Evolutionary conservation across 176 grass and related monocot species (phyloP).

Genomic region (Hyparrhenia diplandra): DNA sequence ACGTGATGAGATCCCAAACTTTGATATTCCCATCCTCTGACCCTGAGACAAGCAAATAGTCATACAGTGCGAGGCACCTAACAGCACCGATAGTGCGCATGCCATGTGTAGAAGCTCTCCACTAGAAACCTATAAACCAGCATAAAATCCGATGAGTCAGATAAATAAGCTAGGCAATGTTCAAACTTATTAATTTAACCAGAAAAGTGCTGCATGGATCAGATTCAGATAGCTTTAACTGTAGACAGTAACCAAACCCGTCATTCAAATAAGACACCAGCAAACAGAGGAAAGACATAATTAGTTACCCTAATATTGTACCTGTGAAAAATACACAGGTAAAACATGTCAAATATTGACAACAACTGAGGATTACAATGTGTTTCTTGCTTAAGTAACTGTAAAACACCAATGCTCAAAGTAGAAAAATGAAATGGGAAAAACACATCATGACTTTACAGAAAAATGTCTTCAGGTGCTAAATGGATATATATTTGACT

Average conservation of each 20-base stretch:
- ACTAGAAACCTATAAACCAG: slow-evolving; percentile 53
- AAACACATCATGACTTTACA: neutral
- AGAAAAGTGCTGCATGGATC: neutral
- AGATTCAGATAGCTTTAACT: neutral
- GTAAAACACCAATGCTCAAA: neutral
- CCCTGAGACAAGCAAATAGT: slow-evolving; percentile 72
- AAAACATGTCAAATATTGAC: neutral
- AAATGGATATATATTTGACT: neutral
- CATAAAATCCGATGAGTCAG: neutral
- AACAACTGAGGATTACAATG: neutral
- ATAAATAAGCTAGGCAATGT: neutral
- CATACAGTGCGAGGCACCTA: slow-evolving; percentile 68
- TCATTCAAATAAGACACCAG: neutral
- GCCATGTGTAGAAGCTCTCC: slow-evolving; percentile 81
- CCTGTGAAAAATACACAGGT: neutral
- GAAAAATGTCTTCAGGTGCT: neutral
- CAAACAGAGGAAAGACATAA: neutral
- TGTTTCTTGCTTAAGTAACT: neutral
- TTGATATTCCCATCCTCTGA: slow-evolving; percentile 65
- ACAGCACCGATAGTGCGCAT: slow-evolving; percentile 78
- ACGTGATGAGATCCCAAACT: slow-evolving; percentile 92
- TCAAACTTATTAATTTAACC: neutral
- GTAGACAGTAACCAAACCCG: neutral
- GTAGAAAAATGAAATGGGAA: neutral
- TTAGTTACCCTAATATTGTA: neutral